Evolutionary conservation across 768 basidiomycete species (phyloP), one percentile per base, ranked within the genome.

Genomic region (Hericium erinaceus): DNA sequence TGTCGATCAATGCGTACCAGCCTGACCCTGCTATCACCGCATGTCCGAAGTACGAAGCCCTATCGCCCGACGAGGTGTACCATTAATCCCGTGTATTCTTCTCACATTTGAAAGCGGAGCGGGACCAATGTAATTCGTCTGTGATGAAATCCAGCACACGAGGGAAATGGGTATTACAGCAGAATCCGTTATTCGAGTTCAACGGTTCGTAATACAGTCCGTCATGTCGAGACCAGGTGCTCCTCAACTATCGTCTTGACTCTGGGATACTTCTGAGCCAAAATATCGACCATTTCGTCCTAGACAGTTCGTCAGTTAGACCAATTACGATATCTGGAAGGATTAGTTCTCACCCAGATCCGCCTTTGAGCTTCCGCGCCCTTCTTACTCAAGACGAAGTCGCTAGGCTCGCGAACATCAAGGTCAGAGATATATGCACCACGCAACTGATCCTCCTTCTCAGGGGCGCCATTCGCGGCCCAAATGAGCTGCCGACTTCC

Each of bases 401-500:
- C 72, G 33, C 71, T 64, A 18, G 69, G 63, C 54, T 73, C 68
- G 0, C 41, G 50, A 3, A 67, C 60, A 7, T 20, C 48, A 13
- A 54, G 52, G 3, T 12, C 38, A 41, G 40, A 58, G 4, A 72
- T 26, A 22, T 41, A 69, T 2, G 57, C 66, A 0, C 66, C 68
- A n/a, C 63, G 62, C 61, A 70, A 58, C 20, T 22, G 33, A 15
- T 50, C 15, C 28, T 66, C 68, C 2, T 64, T 39, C 3, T 66
- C 56, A 16, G 61, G 64, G 44, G 54, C 65, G 4, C 65, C 69
- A 2, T 71, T 46, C 2, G 72, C 71, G 6, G 57, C 66, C 37
- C 66, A 72, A 3, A 75, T 48, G 24, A 75, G 62, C 50, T 70
- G 66, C 13, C 73, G 72, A 37, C 70, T 69, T 1, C 73, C 74